Evolutionary conservation across 495 filamentous ascomycete genomes (phyloP), one percentile per base, ranked within the genome.

Genomic region (Penicillium daleae): DNA sequence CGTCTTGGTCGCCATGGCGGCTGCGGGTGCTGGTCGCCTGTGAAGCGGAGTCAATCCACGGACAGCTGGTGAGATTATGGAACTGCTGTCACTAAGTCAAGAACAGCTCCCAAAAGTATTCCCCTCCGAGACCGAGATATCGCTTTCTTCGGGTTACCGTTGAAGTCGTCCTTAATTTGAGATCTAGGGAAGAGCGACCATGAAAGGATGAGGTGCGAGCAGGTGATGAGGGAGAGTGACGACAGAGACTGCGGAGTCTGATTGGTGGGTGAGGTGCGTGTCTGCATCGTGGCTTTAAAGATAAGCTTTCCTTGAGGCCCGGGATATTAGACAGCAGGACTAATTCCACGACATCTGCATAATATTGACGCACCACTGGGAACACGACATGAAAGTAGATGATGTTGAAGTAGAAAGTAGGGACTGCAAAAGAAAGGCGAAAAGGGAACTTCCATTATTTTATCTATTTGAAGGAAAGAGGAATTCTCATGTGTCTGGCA

Each of bases 201-300:
- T 42, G 35, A 40, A 49, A 62, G 42, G 39, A n/a, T 60, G 48
- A 59, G 51, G 27, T 40, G 56, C 21, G 29, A 40, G 64, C 57
- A 58, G 59, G 39, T 29, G 54, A 59, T 46, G 42, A 46, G 21
- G 42, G 42, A 24, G 42, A 61, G 63, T 67, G 59, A 70, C 42
- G 65, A 68, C 33, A 50, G 56, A 27, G 22, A 29, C n/a, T 1
- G 21, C 39, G 19, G 26, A 12, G 29, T 50, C 24, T 64, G 19
- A 66, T 69, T 69, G 67, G 67, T 27, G 13, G 53, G 22, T 13
- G 19, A 56, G 57, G 60, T 69, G 50, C 66, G 64, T 69, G 63
- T 42, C 10, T 10, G 0, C n/a, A 29, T 17, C 0, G 6, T 50
- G 24, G 24, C 22, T n/a, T 17, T 50, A 24, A 29, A 3, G 12